Base-by-base conservation (phyloP, 805 yeast species). In the Kodamaea jinghongensis region DNA sequence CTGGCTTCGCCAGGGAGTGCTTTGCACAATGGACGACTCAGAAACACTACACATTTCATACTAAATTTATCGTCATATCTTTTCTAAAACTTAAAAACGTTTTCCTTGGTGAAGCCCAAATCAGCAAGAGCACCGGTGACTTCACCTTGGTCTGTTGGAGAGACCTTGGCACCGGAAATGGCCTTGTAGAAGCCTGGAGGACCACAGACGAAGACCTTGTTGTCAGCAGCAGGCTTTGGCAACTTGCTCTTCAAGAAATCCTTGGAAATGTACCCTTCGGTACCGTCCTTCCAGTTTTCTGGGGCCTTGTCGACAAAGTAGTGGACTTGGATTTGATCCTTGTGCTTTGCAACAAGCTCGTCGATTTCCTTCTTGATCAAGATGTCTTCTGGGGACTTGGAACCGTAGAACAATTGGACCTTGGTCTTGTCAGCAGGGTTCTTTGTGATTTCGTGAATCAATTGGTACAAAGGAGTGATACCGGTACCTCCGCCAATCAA, bases 401-500 rank as follows among this genome's bases (percentile, higher is more conserved):
- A 80, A 56, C 96, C 98, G 70, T 86, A 91, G 60, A 78, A 71
- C 52, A 93, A 73, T 47, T 81, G 75, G 48, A 93, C 81, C 75
- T 88, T 83, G 56, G 99, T 93, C 64, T 87, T 83, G 70, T 93
- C 98, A 33, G 67, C 70, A 41, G 95, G 90, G 74, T 90, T 79
- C 60, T 75, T 73, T 56, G 86, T 74, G 60, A 91, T 77, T 61
- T 79, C 81, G 56, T 79, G 83, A 47, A 87, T 63, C 62, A 93
- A 68, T 73, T 93, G 99, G 75, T 76, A 90, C 66, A 93, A 75
- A 44, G 99, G 99, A 34, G 97, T 87, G 63, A 93, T 90, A 67
- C 98, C 98, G 37, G 95, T 76, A 60, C 99, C 99, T 58, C 96
- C 99, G 55, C 96, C 98, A 52, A 93, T 73, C 60, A 93, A 76